Base-by-base conservation (phyloP, 2,329 filamentous ascomycete genomes). In the Rhexocercosporidium sp. region DNA sequence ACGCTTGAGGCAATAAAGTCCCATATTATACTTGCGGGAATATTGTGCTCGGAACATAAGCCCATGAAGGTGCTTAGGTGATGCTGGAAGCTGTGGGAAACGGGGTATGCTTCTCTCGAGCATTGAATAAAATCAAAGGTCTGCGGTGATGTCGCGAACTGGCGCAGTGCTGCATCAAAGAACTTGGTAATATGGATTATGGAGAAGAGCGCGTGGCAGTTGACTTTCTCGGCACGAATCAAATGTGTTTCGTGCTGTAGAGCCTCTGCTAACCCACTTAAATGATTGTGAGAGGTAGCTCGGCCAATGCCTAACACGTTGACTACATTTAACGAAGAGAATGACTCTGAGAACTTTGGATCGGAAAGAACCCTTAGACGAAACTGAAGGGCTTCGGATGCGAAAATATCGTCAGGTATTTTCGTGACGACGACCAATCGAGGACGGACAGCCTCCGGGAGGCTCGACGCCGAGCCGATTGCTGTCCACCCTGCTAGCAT, bases 1-100 rank as follows among this genome's bases (percentile, higher is more conserved):
- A 74, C 69, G 14, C 47, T 60, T 0, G 67, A 74, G 49, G 67
- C 64, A 37, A 74, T 67, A 59, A 72, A 71, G 18, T 65, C 62
- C 14, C 57, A 60, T 18, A 71, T 34, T n/a, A 65, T 64, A 29
- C 62, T 54, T 64, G 66, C 59, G 25, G 65, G 49, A n/a, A 73
- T 20, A 3, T 70, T 57, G 11, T 70, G 16, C 46, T 69, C 31
- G 29, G 41, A 27, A 49, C 61, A 65, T 54, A 66, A 59, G 29
- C 20, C 25, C 22, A 70, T 56, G 57, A 69, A 71, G 1, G 18
- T n/a, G 18, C 27, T 57, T 6, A 72, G 37, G 61, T 72, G 65
- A n/a, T 59, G 18, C 49, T 47, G 11, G 53, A 72, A 68, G 39
- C 68, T 59, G 11, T 29, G 44, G 11, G 56, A 34, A 20, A 70